Evolutionary conservation across 2,329 filamentous ascomycete species (phyloP).

Genomic region (Endocalyx cinctus): DNA sequence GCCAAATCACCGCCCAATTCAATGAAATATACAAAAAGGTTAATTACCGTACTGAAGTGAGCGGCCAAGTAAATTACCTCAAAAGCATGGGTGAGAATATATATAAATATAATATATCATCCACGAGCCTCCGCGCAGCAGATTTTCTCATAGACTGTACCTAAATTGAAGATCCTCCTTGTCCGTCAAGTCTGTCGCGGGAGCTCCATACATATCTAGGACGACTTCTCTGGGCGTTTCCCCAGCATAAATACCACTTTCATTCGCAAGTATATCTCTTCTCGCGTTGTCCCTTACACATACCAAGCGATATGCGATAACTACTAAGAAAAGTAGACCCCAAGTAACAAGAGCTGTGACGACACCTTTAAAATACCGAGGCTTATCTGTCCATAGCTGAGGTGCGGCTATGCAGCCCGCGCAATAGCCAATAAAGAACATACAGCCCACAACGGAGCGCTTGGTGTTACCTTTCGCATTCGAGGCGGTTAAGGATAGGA

Average conservation of each 20-base stretch:
- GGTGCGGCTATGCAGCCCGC: conserved; percentile 41
- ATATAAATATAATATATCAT: too few species aligned
- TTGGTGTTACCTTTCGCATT: conserved; percentile 51
- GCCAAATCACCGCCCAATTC: too few species aligned
- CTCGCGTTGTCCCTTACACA: conserved; percentile 31
- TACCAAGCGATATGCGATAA: conserved; percentile 29
- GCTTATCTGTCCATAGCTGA: conserved; percentile 42
- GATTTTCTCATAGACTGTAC: conserved; percentile 25
- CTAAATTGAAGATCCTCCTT: conserved; percentile 30
- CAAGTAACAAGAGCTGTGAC: conserved; percentile 40
- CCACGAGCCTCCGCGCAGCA: too few species aligned
- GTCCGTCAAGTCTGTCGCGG: conserved; percentile 29
- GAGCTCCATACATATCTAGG: conserved; percentile 19
- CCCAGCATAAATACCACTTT: not conserved
- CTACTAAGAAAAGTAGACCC: conserved; percentile 31
- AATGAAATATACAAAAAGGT: too few species aligned
- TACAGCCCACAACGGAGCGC: conserved; percentile 38
- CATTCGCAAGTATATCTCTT: conserved; percentile 14
- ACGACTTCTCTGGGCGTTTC: conserved; percentile 8
- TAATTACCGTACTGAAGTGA: too few species aligned
- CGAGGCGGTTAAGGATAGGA: conserved; percentile 40
- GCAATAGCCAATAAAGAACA: conserved; percentile 48
- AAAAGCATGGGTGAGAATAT: too few species aligned
- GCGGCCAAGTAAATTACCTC: too few species aligned
- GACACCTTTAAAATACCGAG: conserved; percentile 41